Conservation (phyloP, 257 asterid species). For the Solanum paucissectum region DNA sequence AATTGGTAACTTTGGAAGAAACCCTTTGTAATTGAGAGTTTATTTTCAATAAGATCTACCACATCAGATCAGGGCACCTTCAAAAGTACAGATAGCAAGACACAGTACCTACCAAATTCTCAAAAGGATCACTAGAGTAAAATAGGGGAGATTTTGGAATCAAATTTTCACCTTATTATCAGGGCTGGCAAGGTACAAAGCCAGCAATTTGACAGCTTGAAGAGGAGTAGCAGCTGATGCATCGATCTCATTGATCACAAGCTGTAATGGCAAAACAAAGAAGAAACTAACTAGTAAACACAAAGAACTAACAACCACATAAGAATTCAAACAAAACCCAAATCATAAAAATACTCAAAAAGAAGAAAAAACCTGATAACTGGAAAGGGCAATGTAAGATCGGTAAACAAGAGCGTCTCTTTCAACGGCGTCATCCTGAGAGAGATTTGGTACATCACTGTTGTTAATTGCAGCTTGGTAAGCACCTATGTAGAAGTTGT, state of each 20-base stretch:
- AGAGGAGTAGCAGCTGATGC: constrained; percentile 91
- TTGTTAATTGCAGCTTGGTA: constrained; percentile 96
- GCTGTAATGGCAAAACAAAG: constrained; percentile 22
- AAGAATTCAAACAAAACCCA: not conserved
- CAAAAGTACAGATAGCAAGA: not conserved
- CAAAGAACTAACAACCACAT: not conserved
- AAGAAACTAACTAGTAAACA: not conserved
- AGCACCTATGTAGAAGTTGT: constrained; percentile 86
- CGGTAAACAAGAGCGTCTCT: constrained; percentile 74
- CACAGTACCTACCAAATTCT: not conserved
- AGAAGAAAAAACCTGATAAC: constrained; percentile 45
- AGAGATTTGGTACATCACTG: constrained; percentile 81
- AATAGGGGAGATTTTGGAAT: not conserved
- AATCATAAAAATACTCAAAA: not conserved
- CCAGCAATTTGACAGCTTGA: constrained; percentile 92
- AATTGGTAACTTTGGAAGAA: not conserved
- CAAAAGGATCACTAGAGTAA: not conserved
- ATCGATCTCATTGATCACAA: constrained; percentile 86
- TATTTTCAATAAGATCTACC: not conserved
- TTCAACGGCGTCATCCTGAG: constrained; percentile 69
- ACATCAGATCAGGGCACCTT: not conserved
- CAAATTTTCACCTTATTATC: constrained; percentile 45
- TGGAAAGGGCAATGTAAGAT: constrained; percentile 85
- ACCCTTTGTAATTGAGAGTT: not conserved
- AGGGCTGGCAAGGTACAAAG: constrained; percentile 62